Percentiles rank a stretch among this genome's conserved stretches.
These are phyloP conservation scores for Zygosaccharomyces lentus DNA, from an alignment of 805 yeast genomes.

Conservation along the genomic window DNA sequence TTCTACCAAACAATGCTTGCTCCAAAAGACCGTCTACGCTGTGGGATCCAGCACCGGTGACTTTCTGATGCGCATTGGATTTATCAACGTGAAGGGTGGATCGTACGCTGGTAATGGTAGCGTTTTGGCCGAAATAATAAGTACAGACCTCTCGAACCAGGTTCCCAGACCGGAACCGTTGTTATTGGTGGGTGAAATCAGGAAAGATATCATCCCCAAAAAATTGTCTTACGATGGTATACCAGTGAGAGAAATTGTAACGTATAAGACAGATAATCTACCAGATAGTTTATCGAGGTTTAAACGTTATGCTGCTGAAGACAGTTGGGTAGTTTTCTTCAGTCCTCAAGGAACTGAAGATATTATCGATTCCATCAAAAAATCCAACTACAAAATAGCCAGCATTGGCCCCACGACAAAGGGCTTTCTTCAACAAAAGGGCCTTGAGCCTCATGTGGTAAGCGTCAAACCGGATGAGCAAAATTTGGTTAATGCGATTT, in stretches of 20 bases:
- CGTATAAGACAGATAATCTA: constrained; percentile 61
- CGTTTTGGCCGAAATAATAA: constrained; percentile 59
- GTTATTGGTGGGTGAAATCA: constrained; percentile 81
- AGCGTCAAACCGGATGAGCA: constrained; percentile 70
- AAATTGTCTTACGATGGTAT: constrained; percentile 38
- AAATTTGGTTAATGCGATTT: constrained; percentile 43
- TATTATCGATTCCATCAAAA: constrained; percentile 48
- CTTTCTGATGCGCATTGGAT: constrained; percentile 58
- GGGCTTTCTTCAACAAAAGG: constrained; percentile 48
- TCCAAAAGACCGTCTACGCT: constrained; percentile 62
- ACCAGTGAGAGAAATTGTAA: constrained; percentile 47
- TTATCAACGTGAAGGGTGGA: constrained; percentile 67
- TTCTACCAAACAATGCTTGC: constrained; percentile 27
- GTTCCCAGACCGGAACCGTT: constrained; percentile 31
- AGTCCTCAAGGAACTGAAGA: constrained; percentile 83
- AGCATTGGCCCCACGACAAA: constrained; percentile 93
- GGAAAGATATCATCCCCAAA: constrained; percentile 76
- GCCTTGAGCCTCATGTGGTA: constrained; percentile 56
- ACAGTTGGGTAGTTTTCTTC: constrained; percentile 76
- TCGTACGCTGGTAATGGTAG: constrained; percentile 76
- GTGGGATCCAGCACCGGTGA: constrained; percentile 87
- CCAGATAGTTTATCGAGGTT: constrained; percentile 44
- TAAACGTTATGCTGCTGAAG: constrained; percentile 4
- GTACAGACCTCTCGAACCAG: constrained; percentile 31
- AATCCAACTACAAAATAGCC: constrained; percentile 47